Evolutionary conservation across 1,284 basidiomycete species (phyloP).

Genomic region (Cutaneotrichosporon dermatis): DNA sequence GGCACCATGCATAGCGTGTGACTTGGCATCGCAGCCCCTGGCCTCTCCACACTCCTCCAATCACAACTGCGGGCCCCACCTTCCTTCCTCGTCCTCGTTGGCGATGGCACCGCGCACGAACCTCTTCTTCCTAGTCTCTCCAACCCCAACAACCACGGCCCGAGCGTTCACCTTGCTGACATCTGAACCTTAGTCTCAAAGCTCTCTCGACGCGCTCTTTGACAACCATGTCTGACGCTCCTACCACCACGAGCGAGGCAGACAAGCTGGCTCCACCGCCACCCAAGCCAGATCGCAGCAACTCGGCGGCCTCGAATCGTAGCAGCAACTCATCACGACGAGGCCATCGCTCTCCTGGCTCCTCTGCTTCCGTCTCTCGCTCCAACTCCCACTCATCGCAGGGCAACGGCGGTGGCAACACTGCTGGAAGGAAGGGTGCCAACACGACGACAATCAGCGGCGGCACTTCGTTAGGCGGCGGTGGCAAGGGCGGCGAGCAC

Average conservation of each 20-base stretch:
- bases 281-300: constrained; percentile 20
- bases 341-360: constrained; percentile 18
- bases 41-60: neutral
- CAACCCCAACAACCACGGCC: neutral
- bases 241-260: neutral
- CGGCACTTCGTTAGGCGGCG: constrained; percentile 32
- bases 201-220: neutral
- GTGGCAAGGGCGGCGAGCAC: constrained; percentile 12
- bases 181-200: neutral
- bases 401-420: constrained; percentile 7
- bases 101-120: too few species aligned
- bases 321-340: constrained; percentile 26
- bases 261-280: constrained; percentile 6
- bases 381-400: constrained; percentile 34
- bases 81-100: too few species aligned
- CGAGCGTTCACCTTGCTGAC: neutral
- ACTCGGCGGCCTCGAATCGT: constrained; percentile 21
- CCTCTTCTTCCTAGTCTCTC: neutral
- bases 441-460: constrained; percentile 42
- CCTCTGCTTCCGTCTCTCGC: constrained; percentile 27
- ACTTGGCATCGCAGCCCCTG: too few species aligned
- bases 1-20: too few species aligned
- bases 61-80: neutral
- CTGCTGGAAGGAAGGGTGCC: constrained; percentile 26
- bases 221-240: constrained; percentile 1